Percentiles rank a stretch among this genome's conserved stretches.
Conservation (phyloP, 352 stramenopile species). For the Pythium utonaiense region DNA sequence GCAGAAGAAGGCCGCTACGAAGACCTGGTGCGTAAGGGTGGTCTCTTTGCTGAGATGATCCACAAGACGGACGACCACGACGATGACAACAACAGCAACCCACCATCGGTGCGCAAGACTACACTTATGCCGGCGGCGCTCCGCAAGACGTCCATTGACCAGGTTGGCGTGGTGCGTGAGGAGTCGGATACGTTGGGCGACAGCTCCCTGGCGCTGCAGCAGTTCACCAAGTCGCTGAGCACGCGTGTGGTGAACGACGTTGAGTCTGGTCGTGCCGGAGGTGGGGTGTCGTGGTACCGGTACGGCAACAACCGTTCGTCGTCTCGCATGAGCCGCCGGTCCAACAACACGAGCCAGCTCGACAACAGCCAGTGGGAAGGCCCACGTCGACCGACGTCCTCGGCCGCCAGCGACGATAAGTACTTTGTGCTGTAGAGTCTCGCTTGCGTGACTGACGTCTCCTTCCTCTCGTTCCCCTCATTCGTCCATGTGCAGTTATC, state of each 20-base stretch:
- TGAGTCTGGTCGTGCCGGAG: slow-evolving; percentile 35
- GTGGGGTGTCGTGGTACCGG: slow-evolving; percentile 66
- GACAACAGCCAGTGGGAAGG: slow-evolving; percentile 35
- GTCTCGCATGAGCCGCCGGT: slow-evolving; percentile 58
- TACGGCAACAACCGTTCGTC: slow-evolving; percentile 78
- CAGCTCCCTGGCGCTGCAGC: slow-evolving; percentile 69
- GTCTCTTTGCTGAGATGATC: slow-evolving; percentile 85
- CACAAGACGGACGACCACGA: slow-evolving; percentile 66
- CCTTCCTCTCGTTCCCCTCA: background rate
- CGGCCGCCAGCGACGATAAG: slow-evolving; percentile 60
- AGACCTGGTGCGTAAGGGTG: slow-evolving; percentile 55
- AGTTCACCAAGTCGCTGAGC: slow-evolving; percentile 81
- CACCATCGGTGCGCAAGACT: background rate
- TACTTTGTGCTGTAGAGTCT: slow-evolving; percentile 77
- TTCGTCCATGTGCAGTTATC: background rate
- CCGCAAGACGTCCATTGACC: slow-evolving; percentile 6
- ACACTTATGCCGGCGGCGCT: background rate
- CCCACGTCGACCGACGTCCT: slow-evolving; percentile 26
- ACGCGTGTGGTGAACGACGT: slow-evolving; percentile 67
- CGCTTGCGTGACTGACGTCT: too few relatives aligned
- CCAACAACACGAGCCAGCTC: slow-evolving; percentile 61
- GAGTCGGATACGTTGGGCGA: slow-evolving; percentile 7
- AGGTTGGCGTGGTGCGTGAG: background rate
- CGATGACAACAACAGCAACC: slow-evolving; percentile 34
- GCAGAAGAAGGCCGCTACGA: slow-evolving; percentile 81